Conservation (phyloP, 176 grass and related monocot genomes). For the Ensete glaucum region DNA sequence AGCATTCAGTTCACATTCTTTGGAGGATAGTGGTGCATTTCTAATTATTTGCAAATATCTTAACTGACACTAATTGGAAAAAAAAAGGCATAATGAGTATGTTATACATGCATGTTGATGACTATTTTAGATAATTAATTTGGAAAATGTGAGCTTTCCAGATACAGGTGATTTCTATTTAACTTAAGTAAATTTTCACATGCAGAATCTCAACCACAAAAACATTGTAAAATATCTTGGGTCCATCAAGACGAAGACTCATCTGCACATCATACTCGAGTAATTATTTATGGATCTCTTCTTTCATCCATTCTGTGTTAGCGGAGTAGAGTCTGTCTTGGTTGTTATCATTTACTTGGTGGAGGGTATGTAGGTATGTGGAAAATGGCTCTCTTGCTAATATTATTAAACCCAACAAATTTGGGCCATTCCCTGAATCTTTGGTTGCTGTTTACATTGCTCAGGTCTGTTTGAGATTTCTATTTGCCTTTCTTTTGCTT, state of each 20-base stretch:
- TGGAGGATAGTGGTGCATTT: too few species aligned
- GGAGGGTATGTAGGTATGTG: slow-evolving; percentile 57
- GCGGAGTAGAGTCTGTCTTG: neutral
- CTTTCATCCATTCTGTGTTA: neutral
- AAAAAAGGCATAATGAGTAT: too few species aligned
- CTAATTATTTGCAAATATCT: too few species aligned
- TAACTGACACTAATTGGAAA: too few species aligned
- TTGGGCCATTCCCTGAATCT: slow-evolving; percentile 95
- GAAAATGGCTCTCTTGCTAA: slow-evolving; percentile 99
- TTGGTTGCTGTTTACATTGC: slow-evolving; percentile 93
- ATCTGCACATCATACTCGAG: slow-evolving; percentile 98
- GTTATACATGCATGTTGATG: too few species aligned
- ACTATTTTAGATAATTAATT: too few species aligned
- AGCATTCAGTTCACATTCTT: too few species aligned
- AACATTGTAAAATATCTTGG: slow-evolving; percentile 98
- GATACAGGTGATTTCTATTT: neutral
- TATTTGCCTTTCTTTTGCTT: neutral
- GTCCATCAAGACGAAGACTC: slow-evolving; percentile 89
- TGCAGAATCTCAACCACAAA: slow-evolving; percentile 99
- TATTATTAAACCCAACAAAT: slow-evolving; percentile 99
- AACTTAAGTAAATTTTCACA: neutral
- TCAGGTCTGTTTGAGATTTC: slow-evolving; percentile 47
- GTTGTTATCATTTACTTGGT: neutral
- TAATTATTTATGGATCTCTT: slow-evolving; percentile 26
- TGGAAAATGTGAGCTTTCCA: too few species aligned